Conservation (phyloP, 495 filamentous ascomycete genomes). For the Pseudevernia furfuracea region DNA sequence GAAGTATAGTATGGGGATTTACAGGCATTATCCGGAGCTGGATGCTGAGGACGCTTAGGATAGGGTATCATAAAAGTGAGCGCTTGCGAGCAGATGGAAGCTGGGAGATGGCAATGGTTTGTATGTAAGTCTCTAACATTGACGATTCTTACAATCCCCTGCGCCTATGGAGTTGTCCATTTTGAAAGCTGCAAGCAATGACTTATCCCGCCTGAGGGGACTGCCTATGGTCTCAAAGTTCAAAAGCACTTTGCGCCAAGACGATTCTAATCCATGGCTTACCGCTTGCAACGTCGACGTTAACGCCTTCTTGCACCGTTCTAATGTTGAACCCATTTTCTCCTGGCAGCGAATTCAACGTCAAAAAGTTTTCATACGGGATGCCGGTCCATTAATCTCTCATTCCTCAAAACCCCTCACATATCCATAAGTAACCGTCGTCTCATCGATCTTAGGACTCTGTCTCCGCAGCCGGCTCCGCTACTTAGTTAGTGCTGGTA, state of each 20-base stretch:
- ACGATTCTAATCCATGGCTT: background rate
- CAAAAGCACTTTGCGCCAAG: background rate
- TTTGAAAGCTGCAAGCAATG: background rate
- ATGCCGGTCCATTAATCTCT: background rate
- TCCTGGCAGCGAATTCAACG: background rate
- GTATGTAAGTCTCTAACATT: background rate
- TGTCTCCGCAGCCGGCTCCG: background rate
- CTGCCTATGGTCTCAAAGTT: background rate
- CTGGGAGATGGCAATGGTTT: background rate
- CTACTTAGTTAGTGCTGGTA: background rate
- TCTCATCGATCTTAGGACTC: background rate
- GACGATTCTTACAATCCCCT: background rate
- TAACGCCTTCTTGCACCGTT: background rate
- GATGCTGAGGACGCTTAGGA: conserved; percentile 30
- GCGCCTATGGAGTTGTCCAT: background rate
- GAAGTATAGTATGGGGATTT: conserved; percentile 50
- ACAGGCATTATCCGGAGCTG: conserved; percentile 55
- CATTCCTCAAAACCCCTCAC: background rate
- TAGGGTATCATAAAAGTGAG: background rate
- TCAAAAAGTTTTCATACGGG: background rate
- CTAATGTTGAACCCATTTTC: background rate
- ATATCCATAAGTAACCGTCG: conserved; percentile 3
- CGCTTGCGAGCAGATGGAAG: background rate
- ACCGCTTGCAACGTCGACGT: background rate
- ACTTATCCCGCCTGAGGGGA: background rate